These are phyloP conservation scores for Penicillium flavigenum DNA, from an alignment of 495 filamentous ascomycete genomes.

Conservation along the genomic window DNA sequence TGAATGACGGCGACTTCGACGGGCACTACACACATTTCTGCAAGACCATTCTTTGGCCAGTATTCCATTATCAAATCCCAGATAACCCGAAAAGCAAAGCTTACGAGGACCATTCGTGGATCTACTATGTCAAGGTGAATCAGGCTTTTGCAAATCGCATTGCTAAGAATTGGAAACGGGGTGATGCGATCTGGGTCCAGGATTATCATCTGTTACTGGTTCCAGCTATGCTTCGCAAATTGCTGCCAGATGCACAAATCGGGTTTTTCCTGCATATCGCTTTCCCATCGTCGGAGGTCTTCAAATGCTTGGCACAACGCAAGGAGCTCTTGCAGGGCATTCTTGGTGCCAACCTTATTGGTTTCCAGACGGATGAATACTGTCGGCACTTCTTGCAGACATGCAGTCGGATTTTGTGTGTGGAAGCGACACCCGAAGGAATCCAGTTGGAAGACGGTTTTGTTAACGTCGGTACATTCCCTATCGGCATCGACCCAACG, in stretches of 20 bases:
- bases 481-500: constrained; percentile 75
- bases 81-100: constrained; percentile 98
- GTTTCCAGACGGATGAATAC: constrained; percentile 91
- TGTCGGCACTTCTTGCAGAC: constrained; percentile 91
- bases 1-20: constrained; percentile 84
- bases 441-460: constrained; percentile 90
- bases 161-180: constrained; percentile 84
- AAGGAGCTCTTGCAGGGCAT: constrained; percentile 86
- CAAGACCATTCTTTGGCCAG: constrained; percentile 86
- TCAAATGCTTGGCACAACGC: constrained; percentile 81
- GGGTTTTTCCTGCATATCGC: constrained; percentile 94
- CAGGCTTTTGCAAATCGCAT: constrained; percentile 87
- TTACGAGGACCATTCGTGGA: constrained; percentile 93
- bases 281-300: constrained; percentile 93
- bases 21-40: constrained; percentile 92
- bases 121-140: constrained; percentile 88
- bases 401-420: constrained; percentile 80
- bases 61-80: constrained; percentile 95
- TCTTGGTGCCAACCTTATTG: constrained; percentile 84
- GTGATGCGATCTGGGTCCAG: constrained; percentile 89
- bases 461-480: constrained; percentile 72
- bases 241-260: constrained; percentile 84
- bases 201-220: constrained; percentile 93
- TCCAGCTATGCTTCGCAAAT: constrained; percentile 83
- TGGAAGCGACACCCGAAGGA: constrained; percentile 84